These are phyloP conservation scores for Limnanthes douglasii DNA, from an alignment of 345 rosid species.

Conservation along the genomic window DNA sequence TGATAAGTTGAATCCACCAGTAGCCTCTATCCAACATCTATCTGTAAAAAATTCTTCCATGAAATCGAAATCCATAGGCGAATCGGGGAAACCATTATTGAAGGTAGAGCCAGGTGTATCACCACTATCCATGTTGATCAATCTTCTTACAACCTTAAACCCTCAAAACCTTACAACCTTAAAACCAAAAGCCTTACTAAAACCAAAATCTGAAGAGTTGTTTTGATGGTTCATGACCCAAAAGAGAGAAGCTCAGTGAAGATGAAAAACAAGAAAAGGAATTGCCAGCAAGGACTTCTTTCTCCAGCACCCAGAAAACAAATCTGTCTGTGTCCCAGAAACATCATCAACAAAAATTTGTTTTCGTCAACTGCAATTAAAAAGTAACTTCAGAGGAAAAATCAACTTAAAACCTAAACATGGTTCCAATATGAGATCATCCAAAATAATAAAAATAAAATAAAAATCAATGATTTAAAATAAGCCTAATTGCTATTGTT, in stretches of 20 bases:
- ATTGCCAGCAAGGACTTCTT: slow-evolving; percentile 42
- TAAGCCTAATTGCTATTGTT: slow-evolving; percentile 5
- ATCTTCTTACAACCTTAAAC: slow-evolving; percentile 16
- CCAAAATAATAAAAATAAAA: background rate
- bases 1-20: slow-evolving; percentile 23
- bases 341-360: slow-evolving; percentile 40
- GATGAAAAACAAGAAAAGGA: slow-evolving; percentile 51
- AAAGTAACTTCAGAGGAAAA: slow-evolving; percentile 43
- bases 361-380: slow-evolving; percentile 34
- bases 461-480: slow-evolving; percentile 1
- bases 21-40: slow-evolving; percentile 72
- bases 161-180: slow-evolving; percentile 37
- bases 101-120: slow-evolving; percentile 26
- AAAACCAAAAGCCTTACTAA: slow-evolving; percentile 13
- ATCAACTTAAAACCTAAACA: slow-evolving; percentile 16
- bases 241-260: slow-evolving; percentile 33
- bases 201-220: slow-evolving; percentile 11
- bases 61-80: slow-evolving; percentile 74
- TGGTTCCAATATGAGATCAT: slow-evolving; percentile 11
- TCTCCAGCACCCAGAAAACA: slow-evolving; percentile 26
- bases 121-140: slow-evolving; percentile 15
- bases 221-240: slow-evolving; percentile 23
- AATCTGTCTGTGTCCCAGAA: slow-evolving; percentile 38
- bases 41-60: slow-evolving; percentile 75
- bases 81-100: slow-evolving; percentile 25